Evolutionary conservation across 768 basidiomycete genomes (phyloP).

Genomic region (Leccinum longicurvipes): DNA sequence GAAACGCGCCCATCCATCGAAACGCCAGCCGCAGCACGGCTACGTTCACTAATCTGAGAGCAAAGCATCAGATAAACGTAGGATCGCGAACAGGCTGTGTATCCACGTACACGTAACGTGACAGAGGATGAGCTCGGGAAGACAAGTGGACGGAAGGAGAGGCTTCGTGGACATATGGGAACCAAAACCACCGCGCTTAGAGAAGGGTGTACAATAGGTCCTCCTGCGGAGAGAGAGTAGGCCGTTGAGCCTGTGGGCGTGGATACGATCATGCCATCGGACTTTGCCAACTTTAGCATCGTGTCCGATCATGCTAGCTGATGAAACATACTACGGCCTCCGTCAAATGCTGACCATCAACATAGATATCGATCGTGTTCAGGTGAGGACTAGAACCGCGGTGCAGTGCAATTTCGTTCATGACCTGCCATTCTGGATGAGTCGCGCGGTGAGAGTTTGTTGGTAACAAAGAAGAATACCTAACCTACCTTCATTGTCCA

Average conservation of each 20-base stretch:
- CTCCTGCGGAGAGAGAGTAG: conserved; percentile 92
- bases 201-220: conserved; percentile 93
- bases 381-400: conserved; percentile 89
- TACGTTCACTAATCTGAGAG: conserved; percentile 74
- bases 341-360: conserved; percentile 92
- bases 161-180: conserved; percentile 91
- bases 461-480: not conserved
- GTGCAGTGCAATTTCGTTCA: conserved; percentile 95
- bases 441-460: not conserved
- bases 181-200: conserved; percentile 87
- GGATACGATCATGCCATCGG: conserved; percentile 90
- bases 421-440: conserved; percentile 82
- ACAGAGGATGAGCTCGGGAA: conserved; percentile 80
- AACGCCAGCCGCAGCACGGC: conserved; percentile 82
- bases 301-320: conserved; percentile 7
- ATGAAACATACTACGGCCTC: conserved; percentile 79
- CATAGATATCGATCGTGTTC: conserved; percentile 90
- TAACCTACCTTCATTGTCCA: conserved; percentile 57
- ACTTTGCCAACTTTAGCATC: conserved; percentile 43
- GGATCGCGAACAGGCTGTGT: not conserved
- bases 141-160: conserved; percentile 89
- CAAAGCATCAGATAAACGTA: not conserved
- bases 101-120: conserved; percentile 59
- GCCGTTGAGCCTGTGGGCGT: conserved; percentile 97
- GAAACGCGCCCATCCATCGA: conserved; percentile 93